Conservation (phyloP, 345 rosid genomes). For the Toxicodendron radicans region DNA sequence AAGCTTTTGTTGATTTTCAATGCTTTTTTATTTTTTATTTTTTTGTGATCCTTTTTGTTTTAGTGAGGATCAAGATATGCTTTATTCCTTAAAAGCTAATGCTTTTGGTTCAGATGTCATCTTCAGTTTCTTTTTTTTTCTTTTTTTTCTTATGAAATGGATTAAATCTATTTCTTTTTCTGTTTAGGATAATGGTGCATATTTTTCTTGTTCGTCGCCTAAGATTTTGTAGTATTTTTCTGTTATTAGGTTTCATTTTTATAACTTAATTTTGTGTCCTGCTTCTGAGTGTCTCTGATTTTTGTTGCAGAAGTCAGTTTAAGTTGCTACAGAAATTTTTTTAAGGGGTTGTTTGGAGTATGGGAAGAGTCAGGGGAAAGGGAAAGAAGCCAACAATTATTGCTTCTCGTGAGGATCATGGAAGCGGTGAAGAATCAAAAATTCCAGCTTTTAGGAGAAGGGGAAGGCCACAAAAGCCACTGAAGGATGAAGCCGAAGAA, state of each 20-base stretch:
- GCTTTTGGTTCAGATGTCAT: slow-evolving; percentile 2
- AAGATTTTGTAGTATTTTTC: neutral
- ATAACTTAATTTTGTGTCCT: neutral
- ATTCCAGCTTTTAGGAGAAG: slow-evolving; percentile 52
- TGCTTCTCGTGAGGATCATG: slow-evolving; percentile 46
- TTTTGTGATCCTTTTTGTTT: neutral
- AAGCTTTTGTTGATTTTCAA: neutral
- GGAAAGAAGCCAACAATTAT: slow-evolving; percentile 59
- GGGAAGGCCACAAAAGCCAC: slow-evolving; percentile 69
- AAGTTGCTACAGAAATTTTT: slow-evolving; percentile 12
- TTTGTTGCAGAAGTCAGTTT: slow-evolving; percentile 21
- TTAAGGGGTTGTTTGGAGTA: slow-evolving; percentile 7
- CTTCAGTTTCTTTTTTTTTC: neutral
- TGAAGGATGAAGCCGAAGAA: slow-evolving; percentile 48
- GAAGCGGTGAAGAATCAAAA: slow-evolving; percentile 66
- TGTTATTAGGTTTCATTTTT: neutral
- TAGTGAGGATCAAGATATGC: neutral
- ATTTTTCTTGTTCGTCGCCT: slow-evolving; percentile 4
- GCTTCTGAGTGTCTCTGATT: slow-evolving; percentile 8
- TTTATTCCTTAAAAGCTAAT: neutral
- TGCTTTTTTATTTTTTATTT: neutral
- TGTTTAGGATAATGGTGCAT: neutral
- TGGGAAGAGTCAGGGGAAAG: slow-evolving; percentile 76
- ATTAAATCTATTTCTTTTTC: neutral
- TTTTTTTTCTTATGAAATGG: slow-evolving; percentile 1